Evolutionary conservation across 139 green algal species (phyloP), one percentile per base, ranked within the genome.

Genomic region (Eudorina sp.): DNA sequence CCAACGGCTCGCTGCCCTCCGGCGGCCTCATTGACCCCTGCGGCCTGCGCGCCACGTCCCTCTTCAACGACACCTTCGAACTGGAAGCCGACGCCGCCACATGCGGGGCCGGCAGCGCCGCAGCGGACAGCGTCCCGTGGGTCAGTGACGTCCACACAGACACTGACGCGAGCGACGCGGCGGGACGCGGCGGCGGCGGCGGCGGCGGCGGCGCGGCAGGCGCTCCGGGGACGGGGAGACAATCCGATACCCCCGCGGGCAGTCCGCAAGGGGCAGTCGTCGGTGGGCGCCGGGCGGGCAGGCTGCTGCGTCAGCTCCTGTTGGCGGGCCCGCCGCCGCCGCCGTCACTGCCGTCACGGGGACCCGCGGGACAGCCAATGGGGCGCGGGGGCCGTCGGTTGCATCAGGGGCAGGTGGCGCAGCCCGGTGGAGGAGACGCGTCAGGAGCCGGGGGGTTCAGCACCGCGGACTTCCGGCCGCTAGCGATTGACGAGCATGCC

Each of bases 51-150:
- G 93, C 96, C 8, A 95, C 93, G 83, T 95, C 90, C 43, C 82
- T 92, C 73, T 99, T 99, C 94, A 99, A 99, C 88, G 97, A 97
- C 91, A 93, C 92, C 31, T 96, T 92, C 82, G 48, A 75, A 4
- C 66, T 88, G 23, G 34, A 25, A 0, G 46, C 66, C 19, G 46
- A 88, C 34, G n/a, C 25, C 2, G n/a, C 23, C 46, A 79, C 82
- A 0, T 80, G 66, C 66, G 64, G n/a, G 9, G 0, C 18, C 19
- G 45, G 0, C 8, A n/a, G 16, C 16, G 43, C 29, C 19, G 45
- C 45, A 43, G 45, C n/a, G n/a, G n/a, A n/a, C n/a, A n/a, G n/a
- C n/a, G n/a, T n/a, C n/a, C n/a, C n/a, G n/a, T n/a, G n/a, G n/a
- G n/a, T n/a, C n/a, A n/a, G n/a, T n/a, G n/a, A n/a, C n/a, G n/a